Conservation (phyloP, 257 asterid species). For the Solanum lycopersicoides region DNA sequence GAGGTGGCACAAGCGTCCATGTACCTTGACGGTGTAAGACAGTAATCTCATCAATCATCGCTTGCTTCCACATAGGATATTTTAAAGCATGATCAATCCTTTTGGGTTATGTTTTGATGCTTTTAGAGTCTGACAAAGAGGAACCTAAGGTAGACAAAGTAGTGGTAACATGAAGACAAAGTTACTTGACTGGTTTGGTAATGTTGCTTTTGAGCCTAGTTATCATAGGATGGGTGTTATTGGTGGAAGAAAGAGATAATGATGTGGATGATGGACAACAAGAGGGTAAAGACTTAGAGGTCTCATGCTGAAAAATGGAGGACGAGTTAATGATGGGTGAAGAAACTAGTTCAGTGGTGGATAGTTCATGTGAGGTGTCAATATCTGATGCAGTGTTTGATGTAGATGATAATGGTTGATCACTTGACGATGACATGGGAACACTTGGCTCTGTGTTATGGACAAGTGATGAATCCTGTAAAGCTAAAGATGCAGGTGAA, state of each 20-base stretch:
- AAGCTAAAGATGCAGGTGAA: neutral
- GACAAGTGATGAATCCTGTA: neutral
- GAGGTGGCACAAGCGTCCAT: neutral
- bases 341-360: neutral
- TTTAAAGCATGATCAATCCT: too few species aligned
- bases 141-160: neutral
- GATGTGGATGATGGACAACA: neutral
- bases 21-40: neutral
- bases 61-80: neutral
- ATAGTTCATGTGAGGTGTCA: neutral
- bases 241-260: neutral
- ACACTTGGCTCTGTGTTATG: neutral
- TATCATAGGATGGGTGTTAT: neutral
- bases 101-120: neutral
- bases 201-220: neutral
- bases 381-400: neutral
- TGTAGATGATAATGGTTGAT: neutral
- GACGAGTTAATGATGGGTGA: neutral
- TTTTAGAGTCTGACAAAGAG: neutral
- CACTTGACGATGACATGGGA: neutral
- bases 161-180: neutral
- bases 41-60: neutral
- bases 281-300: neutral
- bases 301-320: neutral
- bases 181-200: neutral